Evolutionary conservation across 805 yeast genomes (phyloP).

Genomic region (Maudiozyma serrabonitensis): DNA sequence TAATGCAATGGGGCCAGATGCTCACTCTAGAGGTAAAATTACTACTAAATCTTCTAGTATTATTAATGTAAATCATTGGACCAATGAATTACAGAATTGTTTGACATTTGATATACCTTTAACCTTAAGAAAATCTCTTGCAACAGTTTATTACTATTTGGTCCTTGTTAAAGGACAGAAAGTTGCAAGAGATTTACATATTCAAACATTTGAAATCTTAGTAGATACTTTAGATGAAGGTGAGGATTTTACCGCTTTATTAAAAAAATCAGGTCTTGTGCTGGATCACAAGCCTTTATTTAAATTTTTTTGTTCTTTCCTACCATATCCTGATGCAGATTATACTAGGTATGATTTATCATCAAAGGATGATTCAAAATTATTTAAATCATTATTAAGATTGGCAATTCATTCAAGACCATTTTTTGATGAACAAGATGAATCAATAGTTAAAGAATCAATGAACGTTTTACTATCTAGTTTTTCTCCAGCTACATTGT

Average conservation of each 20-base stretch:
- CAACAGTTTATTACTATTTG: constrained; percentile 61
- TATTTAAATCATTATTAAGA: constrained; percentile 39
- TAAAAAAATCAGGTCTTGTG: constrained; percentile 23
- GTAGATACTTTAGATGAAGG: constrained; percentile 33
- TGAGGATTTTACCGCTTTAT: constrained; percentile 24
- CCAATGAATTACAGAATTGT: constrained; percentile 74
- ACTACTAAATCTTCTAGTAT: constrained; percentile 63
- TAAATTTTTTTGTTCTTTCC: constrained; percentile 27
- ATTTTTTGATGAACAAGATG: constrained; percentile 41
- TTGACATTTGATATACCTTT: constrained; percentile 69
- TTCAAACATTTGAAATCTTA: constrained; percentile 49
- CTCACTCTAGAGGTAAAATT: constrained; percentile 43
- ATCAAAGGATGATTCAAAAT: constrained; percentile 35
- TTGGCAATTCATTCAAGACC: constrained; percentile 45
- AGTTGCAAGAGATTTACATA: constrained; percentile 48
- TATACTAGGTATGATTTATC: constrained; percentile 32
- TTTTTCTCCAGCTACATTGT: constrained; percentile 45
- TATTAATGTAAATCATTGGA: constrained; percentile 72
- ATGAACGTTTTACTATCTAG: constrained; percentile 43
- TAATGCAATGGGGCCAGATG: constrained; percentile 21
- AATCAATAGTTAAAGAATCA: constrained; percentile 34
- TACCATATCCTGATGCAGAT: constrained; percentile 41
- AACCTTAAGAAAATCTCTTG: constrained; percentile 46
- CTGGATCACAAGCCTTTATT: constrained; percentile 31
- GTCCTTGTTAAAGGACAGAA: constrained; percentile 66